Base-by-base conservation (phyloP, 768 basidiomycete species). In the Pilatotrama ljubarskyi region DNA sequence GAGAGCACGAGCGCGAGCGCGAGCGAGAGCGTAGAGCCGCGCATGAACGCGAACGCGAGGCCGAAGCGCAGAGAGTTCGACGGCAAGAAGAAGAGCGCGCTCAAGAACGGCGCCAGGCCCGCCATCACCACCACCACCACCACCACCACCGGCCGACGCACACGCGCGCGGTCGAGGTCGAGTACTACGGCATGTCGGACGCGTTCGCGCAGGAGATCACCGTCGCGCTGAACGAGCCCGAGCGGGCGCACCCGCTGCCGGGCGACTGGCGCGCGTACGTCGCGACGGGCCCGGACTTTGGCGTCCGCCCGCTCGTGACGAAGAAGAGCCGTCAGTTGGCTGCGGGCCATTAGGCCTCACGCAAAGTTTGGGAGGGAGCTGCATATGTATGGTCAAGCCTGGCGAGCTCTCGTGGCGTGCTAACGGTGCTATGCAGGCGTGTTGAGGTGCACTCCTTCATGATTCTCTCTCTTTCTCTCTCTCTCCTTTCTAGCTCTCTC, bases 201-300 rank as follows among this genome's bases (percentile, higher is more conserved):
- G 38, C 59, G 46, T 49, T 60, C 46, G 14, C 51, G 51, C 44
- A 49, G 38, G 51, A 60, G 49, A 55, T 56, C 54, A 49, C 54
- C 48, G 25, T 55, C 41, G 54, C 60, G 49, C 60, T 61, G 26
- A 29, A 38, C 22, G 60, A 61, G 54, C 60, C 53, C 15, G 60
- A 61, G 54, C 48, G 54, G 32, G 60, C 54, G 60, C 15, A n/a
- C 41, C 60, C 60, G 17, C 60, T 55, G 8, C 54, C 60, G 41
- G n/a, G 40, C 54, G 60, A 61, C 46, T 62, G 55, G 60, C 42
- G 49, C 35, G 36, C 40, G 40, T 46, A 40, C 50, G 55, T 55
- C 32, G 44, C 50, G 50, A 35, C 41, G 48, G 50, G 51, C 35
- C 15, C 38, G 29, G 55, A 57, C 15, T 62, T 50, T 17, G 53